Conservation (phyloP, 2,329 filamentous ascomycete genomes). For the Cercospora janseana region DNA sequence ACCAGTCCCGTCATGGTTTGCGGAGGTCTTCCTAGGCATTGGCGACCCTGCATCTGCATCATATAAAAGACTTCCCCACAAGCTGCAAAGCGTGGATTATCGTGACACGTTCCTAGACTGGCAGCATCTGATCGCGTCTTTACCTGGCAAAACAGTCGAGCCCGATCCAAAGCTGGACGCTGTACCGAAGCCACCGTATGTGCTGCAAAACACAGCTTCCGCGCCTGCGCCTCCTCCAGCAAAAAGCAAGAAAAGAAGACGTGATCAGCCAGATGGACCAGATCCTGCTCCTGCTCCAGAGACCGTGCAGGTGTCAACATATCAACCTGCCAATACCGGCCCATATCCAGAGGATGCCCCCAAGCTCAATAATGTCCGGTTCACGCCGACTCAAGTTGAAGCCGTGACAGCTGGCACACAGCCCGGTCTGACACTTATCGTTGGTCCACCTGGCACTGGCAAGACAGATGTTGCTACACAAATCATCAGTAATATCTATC, state of each 20-base stretch:
- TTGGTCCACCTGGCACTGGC: conserved; percentile 92
- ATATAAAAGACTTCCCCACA: conserved; percentile 78
- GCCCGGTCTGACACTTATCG: conserved; percentile 87
- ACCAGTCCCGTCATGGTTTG: conserved; percentile 84
- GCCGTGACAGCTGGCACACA: conserved; percentile 93
- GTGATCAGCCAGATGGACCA: conserved; percentile 67
- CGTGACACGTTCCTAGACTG: conserved; percentile 93
- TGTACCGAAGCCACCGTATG: conserved; percentile 83
- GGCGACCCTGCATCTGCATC: conserved; percentile 86
- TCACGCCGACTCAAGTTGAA: conserved; percentile 87
- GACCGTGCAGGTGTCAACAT: conserved; percentile 79
- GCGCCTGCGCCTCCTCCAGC: conserved; percentile 49
- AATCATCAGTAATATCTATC: conserved; percentile 98
- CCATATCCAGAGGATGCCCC: conserved; percentile 84
- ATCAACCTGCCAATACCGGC: conserved; percentile 81
- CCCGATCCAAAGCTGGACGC: conserved; percentile 67
- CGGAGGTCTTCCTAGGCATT: conserved; percentile 96
- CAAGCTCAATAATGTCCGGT: conserved; percentile 78
- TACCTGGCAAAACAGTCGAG: conserved; percentile 84
- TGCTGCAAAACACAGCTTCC: conserved; percentile 60
- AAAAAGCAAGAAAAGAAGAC: conserved; percentile 79
- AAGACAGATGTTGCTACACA: conserved; percentile 99
- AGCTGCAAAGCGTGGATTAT: conserved; percentile 78
- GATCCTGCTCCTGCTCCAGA: conserved; percentile 60
- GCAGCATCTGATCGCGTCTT: conserved; percentile 86